These are phyloP conservation scores for Neospora caninum DNA, from an alignment of 169 alveolate genomes.

Conservation along the genomic window DNA sequence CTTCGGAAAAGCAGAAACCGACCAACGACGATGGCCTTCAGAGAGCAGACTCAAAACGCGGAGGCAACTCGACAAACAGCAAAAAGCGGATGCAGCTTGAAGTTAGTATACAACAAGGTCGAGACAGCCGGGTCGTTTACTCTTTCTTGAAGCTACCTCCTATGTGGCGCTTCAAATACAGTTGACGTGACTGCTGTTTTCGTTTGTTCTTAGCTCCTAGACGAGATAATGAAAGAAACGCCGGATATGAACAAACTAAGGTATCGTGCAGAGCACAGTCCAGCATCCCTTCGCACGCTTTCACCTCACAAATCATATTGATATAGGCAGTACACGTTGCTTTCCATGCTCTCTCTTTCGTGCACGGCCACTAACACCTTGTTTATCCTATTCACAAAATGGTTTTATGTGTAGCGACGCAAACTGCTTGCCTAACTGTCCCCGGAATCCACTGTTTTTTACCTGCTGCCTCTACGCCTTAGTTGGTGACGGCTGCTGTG, in stretches of 20 bases:
- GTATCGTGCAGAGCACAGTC: neutral
- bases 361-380: too few species aligned
- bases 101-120: neutral
- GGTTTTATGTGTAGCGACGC: too few species aligned
- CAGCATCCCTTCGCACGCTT: neutral
- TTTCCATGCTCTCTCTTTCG: too few species aligned
- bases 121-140: too few species aligned
- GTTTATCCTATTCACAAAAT: too few species aligned
- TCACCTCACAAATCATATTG: neutral
- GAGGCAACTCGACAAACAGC: conserved; percentile 11
- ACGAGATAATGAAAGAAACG: conserved; percentile 49
- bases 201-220: conserved; percentile 36
- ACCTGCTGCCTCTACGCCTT: too few species aligned
- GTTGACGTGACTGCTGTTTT: neutral
- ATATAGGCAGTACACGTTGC: too few species aligned
- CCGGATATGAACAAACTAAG: conserved; percentile 52
- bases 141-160: too few species aligned
- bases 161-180: neutral
- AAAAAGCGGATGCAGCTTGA: conserved; percentile 61
- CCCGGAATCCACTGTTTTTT: too few species aligned
- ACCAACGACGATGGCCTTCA: conserved; percentile 1
- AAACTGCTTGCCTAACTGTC: too few species aligned
- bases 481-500: too few species aligned
- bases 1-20: conserved; percentile 9
- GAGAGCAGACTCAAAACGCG: neutral